Evolutionary conservation across 2,329 filamentous ascomycete genomes (phyloP).

Genomic region (Alternaria viburni): DNA sequence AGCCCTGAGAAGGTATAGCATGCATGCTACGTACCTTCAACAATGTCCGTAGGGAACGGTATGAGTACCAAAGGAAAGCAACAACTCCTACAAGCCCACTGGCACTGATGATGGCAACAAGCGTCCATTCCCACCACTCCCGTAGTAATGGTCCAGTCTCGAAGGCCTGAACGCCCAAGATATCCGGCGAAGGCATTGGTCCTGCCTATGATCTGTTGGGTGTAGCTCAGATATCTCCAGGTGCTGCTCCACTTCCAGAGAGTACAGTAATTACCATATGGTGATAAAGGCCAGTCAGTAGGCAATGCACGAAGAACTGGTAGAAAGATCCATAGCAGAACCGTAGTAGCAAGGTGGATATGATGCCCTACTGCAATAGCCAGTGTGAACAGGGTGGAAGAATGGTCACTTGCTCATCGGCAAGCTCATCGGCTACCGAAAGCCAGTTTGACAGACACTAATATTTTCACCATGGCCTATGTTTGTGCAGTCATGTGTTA

Average conservation of each 20-base stretch:
- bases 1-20: conserved; percentile 3
- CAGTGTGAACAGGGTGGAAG: background rate
- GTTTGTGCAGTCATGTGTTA: conserved; percentile 34
- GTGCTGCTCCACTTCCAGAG: background rate
- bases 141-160: conserved; percentile 23
- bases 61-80: conserved; percentile 35
- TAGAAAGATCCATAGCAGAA: background rate
- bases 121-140: conserved; percentile 44
- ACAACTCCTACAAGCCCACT: conserved; percentile 37
- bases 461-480: conserved; percentile 21
- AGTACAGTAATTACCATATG: background rate
- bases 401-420: conserved; percentile 29
- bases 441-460: conserved; percentile 18
- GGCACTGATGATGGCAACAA: conserved; percentile 40
- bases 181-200: conserved; percentile 19
- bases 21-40: conserved; percentile 21
- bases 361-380: background rate
- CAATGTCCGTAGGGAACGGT: conserved; percentile 24
- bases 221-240: background rate
- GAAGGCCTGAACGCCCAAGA: conserved; percentile 42
- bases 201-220: background rate
- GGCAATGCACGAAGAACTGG: background rate
- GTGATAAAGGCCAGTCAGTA: background rate
- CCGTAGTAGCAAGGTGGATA: background rate
- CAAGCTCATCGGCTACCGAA: conserved; percentile 24